Evolutionary conservation across 345 rosid genomes (phyloP).

Genomic region (Aethionema arabicum): DNA sequence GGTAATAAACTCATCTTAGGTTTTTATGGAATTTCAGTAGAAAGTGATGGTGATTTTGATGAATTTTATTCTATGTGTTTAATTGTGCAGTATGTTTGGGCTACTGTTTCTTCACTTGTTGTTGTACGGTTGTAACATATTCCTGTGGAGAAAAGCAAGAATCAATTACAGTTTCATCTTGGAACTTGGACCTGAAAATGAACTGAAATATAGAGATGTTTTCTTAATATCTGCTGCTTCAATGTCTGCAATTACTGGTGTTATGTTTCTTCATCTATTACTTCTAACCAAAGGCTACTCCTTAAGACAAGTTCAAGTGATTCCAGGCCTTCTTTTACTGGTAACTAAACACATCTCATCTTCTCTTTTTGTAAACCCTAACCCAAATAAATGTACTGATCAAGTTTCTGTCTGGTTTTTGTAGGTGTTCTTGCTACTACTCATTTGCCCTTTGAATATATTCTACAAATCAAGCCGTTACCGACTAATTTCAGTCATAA

Average conservation of each 20-base stretch:
- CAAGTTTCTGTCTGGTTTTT: conserved; percentile 7
- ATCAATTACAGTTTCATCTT: conserved; percentile 93
- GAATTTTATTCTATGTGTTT: not conserved
- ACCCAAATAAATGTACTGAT: not conserved
- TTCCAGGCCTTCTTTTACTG: conserved; percentile 77
- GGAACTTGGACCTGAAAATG: conserved; percentile 75
- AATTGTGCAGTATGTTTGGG: conserved; percentile 92
- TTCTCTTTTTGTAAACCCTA: not conserved
- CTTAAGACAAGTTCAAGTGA: conserved; percentile 73
- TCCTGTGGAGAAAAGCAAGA: conserved; percentile 86
- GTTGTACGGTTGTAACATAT: conserved; percentile 93
- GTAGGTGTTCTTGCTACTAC: conserved; percentile 59
- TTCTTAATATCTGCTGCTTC: conserved; percentile 80
- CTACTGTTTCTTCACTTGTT: conserved; percentile 82
- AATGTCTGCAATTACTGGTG: conserved; percentile 74
- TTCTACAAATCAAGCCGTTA: conserved; percentile 76
- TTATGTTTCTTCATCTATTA: conserved; percentile 78
- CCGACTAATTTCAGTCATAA: conserved; percentile 59
- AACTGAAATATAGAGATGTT: conserved; percentile 85
- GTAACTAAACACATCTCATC: conserved; percentile 40
- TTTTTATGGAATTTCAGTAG: conserved; percentile 12
- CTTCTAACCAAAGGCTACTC: conserved; percentile 76
- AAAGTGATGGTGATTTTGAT: conserved; percentile 14
- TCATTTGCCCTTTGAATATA: conserved; percentile 78
- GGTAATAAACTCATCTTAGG: conserved; percentile 50